Conservation (phyloP, 805 yeast genomes). For the Wickerhamiella lipophila region DNA sequence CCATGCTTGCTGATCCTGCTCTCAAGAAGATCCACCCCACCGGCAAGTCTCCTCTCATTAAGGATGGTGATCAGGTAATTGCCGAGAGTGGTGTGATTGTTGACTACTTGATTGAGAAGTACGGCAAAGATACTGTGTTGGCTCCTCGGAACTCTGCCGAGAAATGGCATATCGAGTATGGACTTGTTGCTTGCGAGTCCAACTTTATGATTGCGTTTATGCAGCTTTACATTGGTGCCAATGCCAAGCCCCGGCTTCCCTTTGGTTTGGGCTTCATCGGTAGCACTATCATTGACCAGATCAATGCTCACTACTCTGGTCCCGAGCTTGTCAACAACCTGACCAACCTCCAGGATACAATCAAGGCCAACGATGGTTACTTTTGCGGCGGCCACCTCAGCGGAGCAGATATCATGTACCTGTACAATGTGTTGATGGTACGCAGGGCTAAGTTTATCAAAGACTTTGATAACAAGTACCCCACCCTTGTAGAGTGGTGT, state of each 20-base stretch:
- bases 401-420: slow-evolving; percentile 43
- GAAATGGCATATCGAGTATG: slow-evolving; percentile 36
- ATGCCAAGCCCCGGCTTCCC: slow-evolving; percentile 18
- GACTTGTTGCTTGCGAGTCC: slow-evolving; percentile 45
- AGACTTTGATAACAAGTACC: slow-evolving; percentile 13
- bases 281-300: slow-evolving; percentile 32
- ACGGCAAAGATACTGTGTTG: slow-evolving; percentile 34
- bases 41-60: slow-evolving; percentile 53
- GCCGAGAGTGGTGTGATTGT: slow-evolving; percentile 52
- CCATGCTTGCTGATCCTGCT: slow-evolving; percentile 38
- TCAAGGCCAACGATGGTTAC: slow-evolving; percentile 37
- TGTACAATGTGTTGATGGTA: slow-evolving; percentile 1
- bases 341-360: slow-evolving; percentile 31
- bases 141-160: slow-evolving; percentile 31
- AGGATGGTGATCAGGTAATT: slow-evolving; percentile 30
- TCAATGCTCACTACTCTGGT: slow-evolving; percentile 37
- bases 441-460: background rate
- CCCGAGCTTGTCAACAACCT: slow-evolving; percentile 36
- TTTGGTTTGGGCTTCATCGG: slow-evolving; percentile 24
- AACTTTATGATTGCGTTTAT: slow-evolving; percentile 40
- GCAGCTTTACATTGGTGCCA: slow-evolving; percentile 28
- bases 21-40: slow-evolving; percentile 43
- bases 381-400: slow-evolving; percentile 46
- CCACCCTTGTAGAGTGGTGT: slow-evolving; percentile 17
- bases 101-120: slow-evolving; percentile 38